phyloP scores from a whole-genome alignment of 495 filamentous ascomycete genomes.

The Filosporella fistucella region DNA sequence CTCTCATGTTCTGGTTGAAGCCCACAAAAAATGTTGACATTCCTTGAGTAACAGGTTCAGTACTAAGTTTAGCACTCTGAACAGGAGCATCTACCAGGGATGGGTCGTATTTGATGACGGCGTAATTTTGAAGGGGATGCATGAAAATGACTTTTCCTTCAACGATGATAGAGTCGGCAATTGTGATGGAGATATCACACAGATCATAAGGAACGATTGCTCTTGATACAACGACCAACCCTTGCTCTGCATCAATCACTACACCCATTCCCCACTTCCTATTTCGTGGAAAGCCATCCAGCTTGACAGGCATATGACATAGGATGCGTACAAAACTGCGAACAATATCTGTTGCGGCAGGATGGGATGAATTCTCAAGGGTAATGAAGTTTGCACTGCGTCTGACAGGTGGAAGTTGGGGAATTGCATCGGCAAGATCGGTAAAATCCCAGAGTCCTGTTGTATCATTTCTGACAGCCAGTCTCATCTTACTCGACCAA shows the following conservation, averaged over 20 bases:
- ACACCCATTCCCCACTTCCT: slow-evolving; percentile 92
- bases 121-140: slow-evolving; percentile 98
- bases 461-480: slow-evolving; percentile 86
- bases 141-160: slow-evolving; percentile 93
- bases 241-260: slow-evolving; percentile 93
- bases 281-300: slow-evolving; percentile 92
- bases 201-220: slow-evolving; percentile 94
- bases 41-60: slow-evolving; percentile 77
- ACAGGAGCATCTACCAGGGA: slow-evolving; percentile 89
- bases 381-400: slow-evolving; percentile 84
- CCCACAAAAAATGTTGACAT: slow-evolving; percentile 93
- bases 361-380: slow-evolving; percentile 82
- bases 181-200: slow-evolving; percentile 90
- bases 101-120: slow-evolving; percentile 92
- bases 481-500: slow-evolving; percentile 89
- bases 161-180: slow-evolving; percentile 93
- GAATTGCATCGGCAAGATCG: slow-evolving; percentile 75
- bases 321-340: slow-evolving; percentile 91
- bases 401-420: slow-evolving; percentile 63
- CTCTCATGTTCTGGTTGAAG: slow-evolving; percentile 91
- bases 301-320: slow-evolving; percentile 88
- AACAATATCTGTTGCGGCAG: slow-evolving; percentile 85
- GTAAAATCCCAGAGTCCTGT: slow-evolving; percentile 94
- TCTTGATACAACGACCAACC: slow-evolving; percentile 86
- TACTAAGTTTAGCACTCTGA: slow-evolving; percentile 78